Conservation (phyloP, 139 green algal species). For the Pleodorina starrii region DNA sequence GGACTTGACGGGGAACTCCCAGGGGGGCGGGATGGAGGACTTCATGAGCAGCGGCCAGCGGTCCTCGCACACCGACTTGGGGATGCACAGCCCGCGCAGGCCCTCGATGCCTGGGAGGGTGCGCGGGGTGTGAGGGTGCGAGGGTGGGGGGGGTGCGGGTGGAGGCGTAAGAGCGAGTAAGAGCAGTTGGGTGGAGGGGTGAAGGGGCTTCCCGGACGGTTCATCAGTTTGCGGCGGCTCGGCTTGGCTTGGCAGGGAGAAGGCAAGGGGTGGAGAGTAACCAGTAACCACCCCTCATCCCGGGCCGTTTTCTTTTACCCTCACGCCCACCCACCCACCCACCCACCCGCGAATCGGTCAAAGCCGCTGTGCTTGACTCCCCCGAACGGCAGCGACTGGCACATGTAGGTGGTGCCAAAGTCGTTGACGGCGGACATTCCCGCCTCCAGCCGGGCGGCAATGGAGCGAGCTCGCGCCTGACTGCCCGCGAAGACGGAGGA, state of each 20-base stretch:
- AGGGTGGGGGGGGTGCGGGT: neutral
- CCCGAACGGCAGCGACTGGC: constrained; percentile 97
- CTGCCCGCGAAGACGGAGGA: constrained; percentile 88
- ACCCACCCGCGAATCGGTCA: constrained; percentile 85
- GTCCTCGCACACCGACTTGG: constrained; percentile 93
- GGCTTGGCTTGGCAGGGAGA: too few relatives aligned
- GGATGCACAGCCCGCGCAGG: constrained; percentile 89
- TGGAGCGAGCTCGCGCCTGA: constrained; percentile 53
- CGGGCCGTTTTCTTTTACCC: too few relatives aligned
- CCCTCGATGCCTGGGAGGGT: constrained; percentile 88
- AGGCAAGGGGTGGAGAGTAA: too few relatives aligned
- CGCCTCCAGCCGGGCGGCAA: constrained; percentile 80
- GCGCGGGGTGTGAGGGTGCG: neutral
- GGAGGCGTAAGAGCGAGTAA: neutral
- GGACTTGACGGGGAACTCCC: constrained; percentile 84
- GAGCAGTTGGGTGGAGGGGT: too few relatives aligned
- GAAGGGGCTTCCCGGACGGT: too few relatives aligned
- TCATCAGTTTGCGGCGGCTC: too few relatives aligned
- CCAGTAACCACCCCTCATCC: too few relatives aligned
- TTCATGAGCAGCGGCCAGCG: constrained; percentile 83
- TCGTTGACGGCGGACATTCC: constrained; percentile 98
- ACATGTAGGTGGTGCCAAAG: constrained; percentile 98
- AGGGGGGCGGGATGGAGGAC: constrained; percentile 90
- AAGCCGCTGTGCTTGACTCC: constrained; percentile 97
- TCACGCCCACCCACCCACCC: too few relatives aligned